phyloP scores from a whole-genome alignment of 192 early-diverging fungal genomes.

The Mortierella hygrophila region DNA sequence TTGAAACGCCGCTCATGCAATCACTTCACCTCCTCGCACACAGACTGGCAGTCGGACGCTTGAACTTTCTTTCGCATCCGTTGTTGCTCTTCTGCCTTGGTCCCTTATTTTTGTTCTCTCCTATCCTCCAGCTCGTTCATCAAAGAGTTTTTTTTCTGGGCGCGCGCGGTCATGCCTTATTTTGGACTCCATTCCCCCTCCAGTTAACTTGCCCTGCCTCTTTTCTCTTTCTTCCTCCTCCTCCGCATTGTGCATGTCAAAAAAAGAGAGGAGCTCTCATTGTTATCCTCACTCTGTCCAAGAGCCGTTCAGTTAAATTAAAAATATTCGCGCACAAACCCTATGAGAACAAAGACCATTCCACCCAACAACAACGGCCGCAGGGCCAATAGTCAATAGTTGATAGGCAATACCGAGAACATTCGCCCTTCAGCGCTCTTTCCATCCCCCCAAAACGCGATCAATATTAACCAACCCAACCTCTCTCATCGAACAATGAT shows the following conservation, averaged over 20 bases:
- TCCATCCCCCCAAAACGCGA: background rate
- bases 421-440: background rate
- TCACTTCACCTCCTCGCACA: slow-evolving; percentile 2
- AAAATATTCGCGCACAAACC: slow-evolving; percentile 11
- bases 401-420: background rate
- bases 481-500: background rate
- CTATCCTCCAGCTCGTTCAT: background rate
- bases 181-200: slow-evolving; percentile 35
- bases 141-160: background rate
- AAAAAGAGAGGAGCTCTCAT: slow-evolving; percentile 4
- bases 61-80: background rate
- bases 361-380: background rate
- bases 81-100: background rate
- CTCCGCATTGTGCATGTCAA: background rate
- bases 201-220: background rate
- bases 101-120: background rate
- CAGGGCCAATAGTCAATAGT: background rate
- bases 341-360: background rate
- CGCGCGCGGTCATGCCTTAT: slow-evolving; percentile 32
- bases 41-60: background rate
- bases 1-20: background rate
- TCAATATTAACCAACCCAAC: background rate
- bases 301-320: background rate
- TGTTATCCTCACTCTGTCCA: background rate
- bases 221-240: too few species aligned